phyloP scores from a whole-genome alignment of 371 early-diverging fungal genomes.

The Mucor plumbeus region DNA sequence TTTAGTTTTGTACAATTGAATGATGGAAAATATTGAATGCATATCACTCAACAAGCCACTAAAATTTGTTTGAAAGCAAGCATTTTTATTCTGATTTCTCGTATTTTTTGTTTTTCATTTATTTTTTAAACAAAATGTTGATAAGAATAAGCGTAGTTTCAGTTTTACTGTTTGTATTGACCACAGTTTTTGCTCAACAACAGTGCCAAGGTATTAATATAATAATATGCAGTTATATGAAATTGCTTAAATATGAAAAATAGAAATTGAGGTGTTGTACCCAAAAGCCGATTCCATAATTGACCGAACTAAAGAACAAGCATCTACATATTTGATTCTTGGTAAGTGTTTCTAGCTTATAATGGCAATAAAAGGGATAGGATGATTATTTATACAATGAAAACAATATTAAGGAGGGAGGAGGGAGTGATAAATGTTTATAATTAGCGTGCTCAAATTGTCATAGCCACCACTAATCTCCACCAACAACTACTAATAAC shows the following conservation, averaged over 20 bases:
- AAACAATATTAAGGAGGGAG: neutral
- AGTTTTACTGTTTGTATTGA: neutral
- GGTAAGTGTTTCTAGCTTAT: conserved; percentile 14
- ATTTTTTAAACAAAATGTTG: neutral
- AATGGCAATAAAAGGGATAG: conserved; percentile 2
- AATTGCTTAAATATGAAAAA: neutral
- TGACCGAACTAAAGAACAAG: conserved; percentile 16
- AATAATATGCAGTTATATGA: neutral
- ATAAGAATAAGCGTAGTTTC: neutral
- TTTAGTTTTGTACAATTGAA: too few relatives aligned
- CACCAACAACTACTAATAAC: neutral
- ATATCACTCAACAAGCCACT: conserved; percentile 3
- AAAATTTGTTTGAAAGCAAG: neutral
- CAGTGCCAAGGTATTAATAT: conserved; percentile 7
- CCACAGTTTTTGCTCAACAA: conserved; percentile 11
- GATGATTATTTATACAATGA: neutral
- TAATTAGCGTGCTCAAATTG: neutral
- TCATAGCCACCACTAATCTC: neutral
- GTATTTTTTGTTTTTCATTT: neutral
- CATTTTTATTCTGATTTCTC: too few relatives aligned
- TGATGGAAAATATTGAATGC: neutral
- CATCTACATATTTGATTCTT: conserved; percentile 24
- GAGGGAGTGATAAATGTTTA: neutral
- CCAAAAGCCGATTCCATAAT: conserved; percentile 24
- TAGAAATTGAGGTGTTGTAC: conserved; percentile 21